Base-by-base conservation (phyloP, 345 rosid species). In the Populus ilicifolia region DNA sequence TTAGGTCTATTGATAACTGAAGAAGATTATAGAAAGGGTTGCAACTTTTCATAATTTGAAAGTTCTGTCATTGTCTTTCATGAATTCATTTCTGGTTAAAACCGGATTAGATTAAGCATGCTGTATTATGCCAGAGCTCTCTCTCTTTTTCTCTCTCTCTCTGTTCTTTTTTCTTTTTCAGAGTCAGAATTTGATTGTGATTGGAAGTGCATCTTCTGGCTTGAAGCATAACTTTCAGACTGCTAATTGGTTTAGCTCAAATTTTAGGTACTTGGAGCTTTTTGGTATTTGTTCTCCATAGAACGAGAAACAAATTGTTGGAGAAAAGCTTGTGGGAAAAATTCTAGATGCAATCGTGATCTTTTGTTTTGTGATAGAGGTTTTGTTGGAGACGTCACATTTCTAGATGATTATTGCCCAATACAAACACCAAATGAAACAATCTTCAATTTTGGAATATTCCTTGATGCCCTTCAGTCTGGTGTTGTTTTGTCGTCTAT, bases 241-340 rank as follows among this genome's bases (percentile, higher is more conserved):
- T 69, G 18, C 63, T 63, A 2, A 69, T 66, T 63, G 39, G 4
- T 2, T 5, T 65, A 65, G 12, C 69, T 65, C 9, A 18, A 50
- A 29, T 74, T 77, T 77, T 48, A 82, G 85, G 69, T 82, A 48
- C 74, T 82, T 71, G 85, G 85, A 77, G 99, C 99, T 50, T 92
- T 86, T 81, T 96, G 98, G 99, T 96, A 93, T 83, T 78, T 96
- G 81, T 75, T 82, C 48, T 78, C 85, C 9, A 75, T 82, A 70
- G 85, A 82, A 63, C 79, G 85, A 59, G 77, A 74, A 71, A 75
- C 82, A 59, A 62, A 61, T 20, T 78, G 98, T 79, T 96, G 99
- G 99, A 85, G 82, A 82, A 52, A 62, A 50, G 94, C 97, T 75
- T 96, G 98, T 83, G 61, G 30, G 23, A 68, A 67, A 20, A 69